Evolutionary conservation across 2,329 filamentous ascomycete species (phyloP), one percentile per base, ranked within the genome.

Genomic region (Pseudogymnoascus pannorum): DNA sequence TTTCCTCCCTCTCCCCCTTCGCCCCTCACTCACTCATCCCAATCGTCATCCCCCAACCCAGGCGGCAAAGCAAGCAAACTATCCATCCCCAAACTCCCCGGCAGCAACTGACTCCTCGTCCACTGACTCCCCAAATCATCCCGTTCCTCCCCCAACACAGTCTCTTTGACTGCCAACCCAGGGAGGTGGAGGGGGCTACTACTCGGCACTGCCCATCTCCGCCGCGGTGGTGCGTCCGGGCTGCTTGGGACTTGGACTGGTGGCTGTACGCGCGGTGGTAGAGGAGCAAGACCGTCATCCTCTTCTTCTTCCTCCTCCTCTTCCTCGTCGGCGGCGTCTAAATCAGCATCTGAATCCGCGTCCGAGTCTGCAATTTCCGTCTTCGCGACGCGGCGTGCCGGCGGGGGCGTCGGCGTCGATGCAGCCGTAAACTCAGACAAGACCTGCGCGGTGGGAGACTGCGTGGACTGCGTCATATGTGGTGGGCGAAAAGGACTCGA

Each of bases 41-140:
- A 51, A 4, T 16, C 42, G 22, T 48, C 44, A 2, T 31, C 44
- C n/a, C 44, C 44, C 26, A 16, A 54, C 0, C 44, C 44, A 11
- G 44, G 44, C 44, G 44, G 44, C 44, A 54, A 29, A 54, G 24
- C 44, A 54, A 54, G 44, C 44, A 54, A 54, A 54, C 44, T 54
- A 54, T 54, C 44, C 44, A 54, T 54, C 44, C 44, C 44, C 44
- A 54, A 31, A 12, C 44, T 54, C 24, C 44, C 44, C 2, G 44
- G 44, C 44, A 54, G 7, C 44, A 54, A 18, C 24, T 54, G 44
- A 5, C 44, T 54, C 44, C 44, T 54, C 24, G 44, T 54, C 44
- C 44, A 54, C 24, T 54, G 44, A 54, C 44, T 54, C 44, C 44
- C 44, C 44, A 54, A n/a, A 4, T 54, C 44, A 54, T 54, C 44